Conservation (phyloP, 192 early-diverging fungal species). For the Coemansia sp. region DNA sequence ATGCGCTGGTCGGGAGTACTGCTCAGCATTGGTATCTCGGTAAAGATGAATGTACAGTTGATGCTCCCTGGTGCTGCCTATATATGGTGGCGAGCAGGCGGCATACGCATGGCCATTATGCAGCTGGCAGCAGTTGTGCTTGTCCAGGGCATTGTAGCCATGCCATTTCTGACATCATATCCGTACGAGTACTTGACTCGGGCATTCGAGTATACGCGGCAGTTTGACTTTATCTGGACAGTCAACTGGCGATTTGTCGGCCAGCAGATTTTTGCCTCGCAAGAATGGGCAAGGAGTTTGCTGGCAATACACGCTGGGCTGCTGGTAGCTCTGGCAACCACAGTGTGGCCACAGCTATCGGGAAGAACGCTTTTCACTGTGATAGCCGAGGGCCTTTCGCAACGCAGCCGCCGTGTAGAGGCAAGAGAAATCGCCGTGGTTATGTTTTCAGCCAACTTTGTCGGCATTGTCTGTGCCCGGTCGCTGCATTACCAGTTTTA, state of each 20-base stretch:
- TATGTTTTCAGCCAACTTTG: slow-evolving; percentile 85
- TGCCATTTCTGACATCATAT: slow-evolving; percentile 60
- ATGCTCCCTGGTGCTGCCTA: slow-evolving; percentile 85
- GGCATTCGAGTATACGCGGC: slow-evolving; percentile 86
- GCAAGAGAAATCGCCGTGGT: slow-evolving; percentile 23
- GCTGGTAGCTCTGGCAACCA: slow-evolving; percentile 59
- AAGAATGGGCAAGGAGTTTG: slow-evolving; percentile 58
- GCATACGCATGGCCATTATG: not conserved
- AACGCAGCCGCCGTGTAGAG: not conserved
- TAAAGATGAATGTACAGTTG: slow-evolving; percentile 95
- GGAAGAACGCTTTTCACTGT: slow-evolving; percentile 8
- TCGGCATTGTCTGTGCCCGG: slow-evolving; percentile 84
- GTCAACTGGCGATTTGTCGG: slow-evolving; percentile 92
- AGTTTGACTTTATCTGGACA: slow-evolving; percentile 90
- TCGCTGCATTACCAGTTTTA: slow-evolving; percentile 97
- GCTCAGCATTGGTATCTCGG: slow-evolving; percentile 71
- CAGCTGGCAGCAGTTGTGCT: slow-evolving; percentile 15
- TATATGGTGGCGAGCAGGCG: slow-evolving; percentile 39
- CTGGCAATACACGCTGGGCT: slow-evolving; percentile 61
- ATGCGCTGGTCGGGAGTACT: slow-evolving; percentile 20
- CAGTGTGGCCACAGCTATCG: slow-evolving; percentile 55
- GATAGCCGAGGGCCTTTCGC: slow-evolving; percentile 12
- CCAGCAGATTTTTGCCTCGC: slow-evolving; percentile 65
- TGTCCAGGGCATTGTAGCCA: slow-evolving; percentile 56
- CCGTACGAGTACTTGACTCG: slow-evolving; percentile 65